phyloP scores from a whole-genome alignment of 176 grass and related monocot species.

The Carex kokanica region DNA sequence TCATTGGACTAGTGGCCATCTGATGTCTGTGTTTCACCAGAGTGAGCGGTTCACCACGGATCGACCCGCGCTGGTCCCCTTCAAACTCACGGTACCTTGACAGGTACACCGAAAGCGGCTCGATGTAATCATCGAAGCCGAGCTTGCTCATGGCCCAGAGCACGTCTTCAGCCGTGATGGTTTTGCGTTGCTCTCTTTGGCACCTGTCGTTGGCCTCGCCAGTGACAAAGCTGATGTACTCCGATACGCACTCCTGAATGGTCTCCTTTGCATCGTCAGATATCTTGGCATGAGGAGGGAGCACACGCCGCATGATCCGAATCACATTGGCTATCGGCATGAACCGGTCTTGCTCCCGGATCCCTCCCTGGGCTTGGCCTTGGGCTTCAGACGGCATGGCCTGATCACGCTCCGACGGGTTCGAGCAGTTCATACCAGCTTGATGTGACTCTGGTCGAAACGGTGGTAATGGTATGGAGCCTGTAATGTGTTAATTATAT shows the following conservation, averaged over 20 bases:
- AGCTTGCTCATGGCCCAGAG: constrained; percentile 64
- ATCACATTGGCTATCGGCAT: constrained; percentile 68
- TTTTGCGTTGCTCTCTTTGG: constrained; percentile 68
- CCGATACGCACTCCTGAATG: constrained; percentile 75
- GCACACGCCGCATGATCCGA: constrained; percentile 56
- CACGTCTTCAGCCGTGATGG: constrained; percentile 68
- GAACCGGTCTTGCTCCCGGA: constrained; percentile 62
- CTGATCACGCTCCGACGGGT: neutral
- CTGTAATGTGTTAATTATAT: neutral
- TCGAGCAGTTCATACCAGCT: neutral
- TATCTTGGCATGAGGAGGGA: constrained; percentile 65
- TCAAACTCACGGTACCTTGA: constrained; percentile 43
- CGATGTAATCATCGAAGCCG: constrained; percentile 64
- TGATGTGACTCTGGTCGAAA: neutral
- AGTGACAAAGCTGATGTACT: constrained; percentile 82
- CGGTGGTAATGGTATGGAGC: neutral
- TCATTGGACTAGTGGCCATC: neutral
- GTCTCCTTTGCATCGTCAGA: constrained; percentile 68
- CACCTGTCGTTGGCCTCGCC: constrained; percentile 69
- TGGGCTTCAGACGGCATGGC: neutral
- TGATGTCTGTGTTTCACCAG: constrained; percentile 19
- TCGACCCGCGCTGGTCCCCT: neutral
- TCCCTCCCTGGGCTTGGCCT: neutral
- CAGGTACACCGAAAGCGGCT: constrained; percentile 34
- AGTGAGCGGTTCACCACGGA: neutral